Conservation (phyloP, 768 basidiomycete genomes). For the Neoboletus subvelutipes region DNA sequence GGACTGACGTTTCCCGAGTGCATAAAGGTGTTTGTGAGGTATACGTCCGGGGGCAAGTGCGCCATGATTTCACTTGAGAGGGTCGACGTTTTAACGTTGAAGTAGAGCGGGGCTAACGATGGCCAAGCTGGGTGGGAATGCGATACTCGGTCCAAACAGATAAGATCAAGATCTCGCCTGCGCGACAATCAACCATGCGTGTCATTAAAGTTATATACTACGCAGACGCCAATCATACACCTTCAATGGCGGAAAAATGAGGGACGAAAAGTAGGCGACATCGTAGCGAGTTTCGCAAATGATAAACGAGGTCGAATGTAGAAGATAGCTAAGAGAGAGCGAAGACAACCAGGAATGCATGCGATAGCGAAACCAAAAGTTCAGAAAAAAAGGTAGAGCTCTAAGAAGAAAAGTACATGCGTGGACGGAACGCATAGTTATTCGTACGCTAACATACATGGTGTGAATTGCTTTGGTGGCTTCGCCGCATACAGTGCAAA, state of each 20-base stretch:
- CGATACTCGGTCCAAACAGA: slow-evolving; percentile 2
- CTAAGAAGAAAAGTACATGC: slow-evolving; percentile 29
- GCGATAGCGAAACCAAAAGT: slow-evolving; percentile 14
- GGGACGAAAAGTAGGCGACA: slow-evolving; percentile 7
- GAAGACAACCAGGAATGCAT: slow-evolving; percentile 26
- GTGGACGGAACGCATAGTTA: slow-evolving; percentile 13
- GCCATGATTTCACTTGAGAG: slow-evolving; percentile 23
- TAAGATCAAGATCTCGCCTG: slow-evolving; percentile 17
- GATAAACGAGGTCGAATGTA: slow-evolving; percentile 11
- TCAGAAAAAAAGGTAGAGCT: slow-evolving; percentile 7
- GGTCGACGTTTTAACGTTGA: slow-evolving; percentile 13
- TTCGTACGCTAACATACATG: slow-evolving; percentile 34
- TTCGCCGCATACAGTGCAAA: slow-evolving; percentile 29
- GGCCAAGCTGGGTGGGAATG: slow-evolving; percentile 19
- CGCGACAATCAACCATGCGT: not conserved
- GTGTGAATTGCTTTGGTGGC: slow-evolving; percentile 23
- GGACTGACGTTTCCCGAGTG: slow-evolving; percentile 33
- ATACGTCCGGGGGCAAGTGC: slow-evolving; percentile 32
- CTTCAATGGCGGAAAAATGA: not conserved
- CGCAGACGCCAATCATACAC: not conserved
- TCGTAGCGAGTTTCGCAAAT: slow-evolving; percentile 6
- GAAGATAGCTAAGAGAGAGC: slow-evolving; percentile 28
- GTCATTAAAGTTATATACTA: slow-evolving; percentile 15
- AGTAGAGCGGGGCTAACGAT: slow-evolving; percentile 9
- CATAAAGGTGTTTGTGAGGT: slow-evolving; percentile 34